Evolutionary conservation across 805 yeast genomes (phyloP).

Genomic region (Saturnispora kantuleensis): DNA sequence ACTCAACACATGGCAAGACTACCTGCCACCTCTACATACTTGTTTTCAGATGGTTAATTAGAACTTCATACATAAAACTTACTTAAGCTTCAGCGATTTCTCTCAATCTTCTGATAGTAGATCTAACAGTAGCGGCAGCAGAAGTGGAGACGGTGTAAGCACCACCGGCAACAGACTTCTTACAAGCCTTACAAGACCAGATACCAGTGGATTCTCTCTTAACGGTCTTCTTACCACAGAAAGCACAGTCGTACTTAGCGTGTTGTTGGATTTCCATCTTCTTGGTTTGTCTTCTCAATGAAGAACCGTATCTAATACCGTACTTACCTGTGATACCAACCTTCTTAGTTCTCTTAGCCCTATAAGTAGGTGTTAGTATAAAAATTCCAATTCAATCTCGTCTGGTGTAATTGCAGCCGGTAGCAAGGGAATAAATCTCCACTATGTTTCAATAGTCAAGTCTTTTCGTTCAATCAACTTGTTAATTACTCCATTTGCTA

Average conservation of each 20-base stretch:
- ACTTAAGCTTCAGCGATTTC: conserved; percentile 98
- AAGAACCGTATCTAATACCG: conserved; percentile 99
- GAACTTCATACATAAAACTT: conserved; percentile 6
- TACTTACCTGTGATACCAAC: conserved; percentile 99
- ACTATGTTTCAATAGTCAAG: too few relatives aligned
- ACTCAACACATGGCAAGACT: not conserved
- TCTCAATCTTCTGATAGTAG: conserved; percentile 99
- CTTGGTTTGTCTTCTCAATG: conserved; percentile 99
- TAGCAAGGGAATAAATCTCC: too few relatives aligned
- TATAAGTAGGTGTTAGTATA: conserved; percentile 20
- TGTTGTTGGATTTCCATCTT: conserved; percentile 98
- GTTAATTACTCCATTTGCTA: too few relatives aligned
- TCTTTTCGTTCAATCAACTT: too few relatives aligned
- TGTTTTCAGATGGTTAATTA: conserved; percentile 1
- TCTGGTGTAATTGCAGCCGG: too few relatives aligned
- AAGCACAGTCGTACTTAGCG: conserved; percentile 97
- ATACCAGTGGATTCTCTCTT: conserved; percentile 98
- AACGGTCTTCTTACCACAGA: conserved; percentile 99
- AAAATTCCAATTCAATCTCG: not conserved
- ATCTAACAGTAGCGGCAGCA: conserved; percentile 99
- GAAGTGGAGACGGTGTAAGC: conserved; percentile 99
- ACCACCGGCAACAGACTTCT: conserved; percentile 99
- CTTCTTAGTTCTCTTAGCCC: conserved; percentile 99
- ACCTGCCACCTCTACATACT: not conserved
- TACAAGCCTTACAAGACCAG: conserved; percentile 95